Evolutionary conservation across 1,139 yeast species (phyloP), one percentile per base, ranked within the genome.

Genomic region (Pichia sp.): DNA sequence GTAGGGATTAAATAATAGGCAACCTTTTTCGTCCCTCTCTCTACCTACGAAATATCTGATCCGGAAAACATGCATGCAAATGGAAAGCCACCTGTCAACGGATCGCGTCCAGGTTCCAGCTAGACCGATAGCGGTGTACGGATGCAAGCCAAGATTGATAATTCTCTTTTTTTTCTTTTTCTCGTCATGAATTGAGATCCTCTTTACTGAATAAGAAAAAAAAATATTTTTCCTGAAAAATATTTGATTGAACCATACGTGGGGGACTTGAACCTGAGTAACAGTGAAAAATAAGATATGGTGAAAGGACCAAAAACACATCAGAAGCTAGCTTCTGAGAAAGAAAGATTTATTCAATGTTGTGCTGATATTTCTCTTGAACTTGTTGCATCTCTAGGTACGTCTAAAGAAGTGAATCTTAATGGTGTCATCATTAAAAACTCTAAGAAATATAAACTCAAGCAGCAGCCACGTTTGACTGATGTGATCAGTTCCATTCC

Each of bases 401-500:
- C 49, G 4, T 77, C 85, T 37, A 83, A 79, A 57, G 96, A 90
- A 57, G 81, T 90, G 57, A 92, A 94, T 61, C 69, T 92, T 55
- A 92, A 92, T 65, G 97, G 97, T 1, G 70, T 92, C 50, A 86
- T 92, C 54, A 85, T 85, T 39, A 73, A 92, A 54, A 77, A 76
- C 56, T 87, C 97, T 45, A 90, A 90, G 62, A 87, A 88, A 66
- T 87, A 92, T 70, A 87, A 85, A 66, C 72, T 92, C 50, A 85
- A 86, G 55, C 85, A 84, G 56, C 98, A 90, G 62, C 99, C 99
- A 26, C 72, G 98, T 55, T 72, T 92, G 45, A 92, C 97, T 1
- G 99, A 92, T 65, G 88, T 92, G 57, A 92, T 92, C 39, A 79
- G 90, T 32, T 85, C 97, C 1, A 92, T 92, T 50, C 99, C 99